Evolutionary conservation across 257 asterid genomes (phyloP), one percentile per base, ranked within the genome.

Genomic region (Rehmannia glutinosa): DNA sequence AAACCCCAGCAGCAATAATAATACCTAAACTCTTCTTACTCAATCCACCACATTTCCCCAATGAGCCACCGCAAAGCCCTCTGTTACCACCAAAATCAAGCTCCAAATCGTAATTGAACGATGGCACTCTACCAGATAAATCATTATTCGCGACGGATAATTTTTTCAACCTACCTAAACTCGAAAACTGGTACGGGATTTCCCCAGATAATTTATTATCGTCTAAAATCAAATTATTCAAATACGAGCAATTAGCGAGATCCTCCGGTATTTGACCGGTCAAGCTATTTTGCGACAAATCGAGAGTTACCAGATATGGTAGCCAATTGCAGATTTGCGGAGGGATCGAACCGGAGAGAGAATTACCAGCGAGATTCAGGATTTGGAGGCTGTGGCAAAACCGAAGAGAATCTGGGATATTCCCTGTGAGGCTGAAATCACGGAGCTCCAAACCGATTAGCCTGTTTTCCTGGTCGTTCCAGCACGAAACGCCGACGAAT

Each of bases 1-100:
- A 85, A 15, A 91, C 97, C 32, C 99, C 97, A 0, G 97, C 93
- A 0, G 96, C 92, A 33, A 91, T 85, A 42, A 94, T 94, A 28
- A 88, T 88, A 0, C 88, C 95, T 66, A 91, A 49, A 58, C 75
- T 94, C 70, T 77, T 75, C 82, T 86, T 91, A 56, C 91, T 85
- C 86, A 87, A 61, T 23, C 97, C 93, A 12, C 97, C 96, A 35
- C 99, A 88, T 75, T 85, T 86, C 35, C 89, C 91, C 47, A 85
- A 72, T 0, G 78, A 61, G 3, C 82, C 85, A 12, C 96, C 96
- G 57, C 97, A 91, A 6, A 94, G 90, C 20, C 90, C 92, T 13
- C 56, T 52, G 46, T 87, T 91, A 4, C 97, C 97, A 9, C 57
- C 74, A 27, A 75, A 81, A 66, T 80, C 55, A 21, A 73, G 72